These are phyloP conservation scores for Puccinellia tenuiflora DNA, from an alignment of 176 grass and related monocot species.

Conservation along the genomic window DNA sequence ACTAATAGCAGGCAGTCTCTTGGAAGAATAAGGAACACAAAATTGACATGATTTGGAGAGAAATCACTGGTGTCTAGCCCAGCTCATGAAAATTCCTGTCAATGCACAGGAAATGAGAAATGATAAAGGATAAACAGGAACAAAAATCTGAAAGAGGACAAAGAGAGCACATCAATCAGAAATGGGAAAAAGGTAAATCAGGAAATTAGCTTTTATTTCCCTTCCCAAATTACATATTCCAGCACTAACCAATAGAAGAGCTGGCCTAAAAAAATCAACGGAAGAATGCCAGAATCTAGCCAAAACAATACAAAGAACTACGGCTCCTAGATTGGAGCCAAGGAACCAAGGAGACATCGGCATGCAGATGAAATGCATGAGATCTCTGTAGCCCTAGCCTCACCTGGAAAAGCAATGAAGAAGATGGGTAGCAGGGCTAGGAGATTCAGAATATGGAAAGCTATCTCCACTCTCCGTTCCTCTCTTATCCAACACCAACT, in stretches of 20 bases:
- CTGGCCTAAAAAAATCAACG: neutral
- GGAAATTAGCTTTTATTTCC: neutral
- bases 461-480: neutral
- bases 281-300: neutral
- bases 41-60: neutral
- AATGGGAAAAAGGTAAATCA: neutral
- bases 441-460: slow-evolving; percentile 42
- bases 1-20: neutral
- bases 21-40: neutral
- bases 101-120: neutral
- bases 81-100: neutral
- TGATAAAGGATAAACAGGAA: neutral
- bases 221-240: neutral
- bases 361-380: neutral
- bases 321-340: neutral
- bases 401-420: slow-evolving; percentile 13
- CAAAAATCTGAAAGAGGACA: neutral
- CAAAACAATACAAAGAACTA: neutral
- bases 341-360: neutral
- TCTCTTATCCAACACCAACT: slow-evolving; percentile 16
- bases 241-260: neutral
- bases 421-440: neutral
- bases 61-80: neutral
- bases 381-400: slow-evolving; percentile 25
- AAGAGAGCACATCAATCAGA: neutral